phyloP scores from a whole-genome alignment of 2,329 filamentous ascomycete species.

The Beauveria pseudobassiana region DNA sequence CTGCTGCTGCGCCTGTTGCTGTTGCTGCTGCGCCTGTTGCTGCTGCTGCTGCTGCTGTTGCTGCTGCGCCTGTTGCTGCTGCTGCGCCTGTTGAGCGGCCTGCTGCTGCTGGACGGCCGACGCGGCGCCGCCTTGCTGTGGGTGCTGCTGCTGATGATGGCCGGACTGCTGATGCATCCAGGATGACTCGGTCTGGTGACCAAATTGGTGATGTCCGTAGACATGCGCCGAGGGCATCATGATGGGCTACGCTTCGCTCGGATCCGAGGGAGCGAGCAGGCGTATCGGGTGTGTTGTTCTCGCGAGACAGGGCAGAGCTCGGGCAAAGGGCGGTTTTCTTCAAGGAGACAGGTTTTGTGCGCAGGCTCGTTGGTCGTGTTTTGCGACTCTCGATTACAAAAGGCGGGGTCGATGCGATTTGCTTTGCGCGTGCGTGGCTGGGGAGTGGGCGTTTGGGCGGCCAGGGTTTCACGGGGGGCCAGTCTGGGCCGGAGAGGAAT shows the following conservation, averaged over 20 bases:
- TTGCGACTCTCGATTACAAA: neutral
- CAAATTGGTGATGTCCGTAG: slow-evolving; percentile 62
- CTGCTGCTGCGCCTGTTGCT: slow-evolving; percentile 42
- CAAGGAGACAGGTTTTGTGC: no score
- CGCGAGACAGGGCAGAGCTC: neutral
- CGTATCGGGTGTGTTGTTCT: neutral
- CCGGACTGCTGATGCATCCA: slow-evolving; percentile 62
- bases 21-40: slow-evolving; percentile 13
- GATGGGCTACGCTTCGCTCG: slow-evolving; percentile 3
- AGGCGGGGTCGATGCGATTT: neutral
- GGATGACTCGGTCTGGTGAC: slow-evolving; percentile 52
- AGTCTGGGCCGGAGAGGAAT: no score
- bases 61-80: neutral
- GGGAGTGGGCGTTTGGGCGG: neutral
- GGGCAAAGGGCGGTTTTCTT: neutral
- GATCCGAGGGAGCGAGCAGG: neutral
- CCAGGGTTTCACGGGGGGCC: no score
- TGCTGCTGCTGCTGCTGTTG: slow-evolving; percentile 13
- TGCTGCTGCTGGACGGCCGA: slow-evolving; percentile 44
- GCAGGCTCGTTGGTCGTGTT: no score
- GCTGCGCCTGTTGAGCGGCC: slow-evolving; percentile 14
- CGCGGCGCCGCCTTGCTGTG: slow-evolving; percentile 46
- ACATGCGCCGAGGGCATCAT: slow-evolving; percentile 60
- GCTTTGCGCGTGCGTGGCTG: neutral
- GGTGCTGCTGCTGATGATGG: slow-evolving; percentile 45